Base-by-base conservation (phyloP, 129 eudicot genomes). In the Tanacetum coccineum region DNA sequence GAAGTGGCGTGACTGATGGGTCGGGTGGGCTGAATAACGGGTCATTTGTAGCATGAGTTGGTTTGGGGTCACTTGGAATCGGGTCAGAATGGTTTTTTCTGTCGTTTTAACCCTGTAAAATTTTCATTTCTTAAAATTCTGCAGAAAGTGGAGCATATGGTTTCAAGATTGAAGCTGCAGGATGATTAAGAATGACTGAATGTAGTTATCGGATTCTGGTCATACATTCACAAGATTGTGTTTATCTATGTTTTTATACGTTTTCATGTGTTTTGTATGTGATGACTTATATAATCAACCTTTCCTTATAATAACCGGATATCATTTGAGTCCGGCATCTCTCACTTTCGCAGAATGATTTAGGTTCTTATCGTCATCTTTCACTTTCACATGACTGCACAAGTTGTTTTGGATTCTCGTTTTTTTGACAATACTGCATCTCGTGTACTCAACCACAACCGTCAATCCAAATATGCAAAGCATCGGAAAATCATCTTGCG, bases 121-220 rank as follows among this genome's bases (percentile, higher is more conserved):
- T 51, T 14, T 53, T 39, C 21, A 57, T 73, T 73, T 4, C 39
- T 30, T 4, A 28, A 3, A 28, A 10, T 44, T 58, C 44, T 61
- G 78, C 91, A 90, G 97, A 87, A 70, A 60, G 79, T 81, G 75
- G 95, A 90, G 89, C 76, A 90, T 64, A 90, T 90, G 97, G 88
- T 84, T 28, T 87, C 91, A 52, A 80, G 86, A 71, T 61, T 56
- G 62, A 83, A 71, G 73, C 73, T 13, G 62, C 73, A 64, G 64
- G 71, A 71, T 44, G 78, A 76, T 17, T 76, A 52, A 71, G 66
- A 62, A 60, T 47, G 47, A 21, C 70, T 12, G 12, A n/a, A 65
- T 22, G 70, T 48, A 57, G 70, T 8, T 65, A 21, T 49, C 28
- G 13, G 20, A 12, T 19, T 46, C 10, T 62, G 67, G 32, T 63